Evolutionary conservation across 2,329 filamentous ascomycete genomes (phyloP).

Genomic region (Verticillium albo-atrum): DNA sequence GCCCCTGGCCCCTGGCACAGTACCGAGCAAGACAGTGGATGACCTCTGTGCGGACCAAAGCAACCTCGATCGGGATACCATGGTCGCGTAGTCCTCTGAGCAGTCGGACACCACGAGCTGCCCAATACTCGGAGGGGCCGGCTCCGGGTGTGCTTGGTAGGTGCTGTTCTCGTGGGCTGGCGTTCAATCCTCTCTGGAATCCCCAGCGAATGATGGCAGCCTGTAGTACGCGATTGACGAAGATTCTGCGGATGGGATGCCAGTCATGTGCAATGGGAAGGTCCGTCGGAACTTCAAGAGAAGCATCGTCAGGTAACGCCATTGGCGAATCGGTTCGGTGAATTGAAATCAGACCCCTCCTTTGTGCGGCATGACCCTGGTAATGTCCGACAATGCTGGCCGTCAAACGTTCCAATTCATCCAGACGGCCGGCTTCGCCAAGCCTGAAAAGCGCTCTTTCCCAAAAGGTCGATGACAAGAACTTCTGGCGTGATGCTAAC

Average conservation of each 20-base stretch:
- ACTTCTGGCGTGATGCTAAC: constrained; percentile 3
- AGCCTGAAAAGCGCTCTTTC: constrained; percentile 38
- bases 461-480: constrained; percentile 35
- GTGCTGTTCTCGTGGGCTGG: neutral
- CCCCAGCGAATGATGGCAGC: constrained; percentile 38
- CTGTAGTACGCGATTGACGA: constrained; percentile 31
- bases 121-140: constrained; percentile 20
- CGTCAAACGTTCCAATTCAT: constrained; percentile 39
- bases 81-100: constrained; percentile 27
- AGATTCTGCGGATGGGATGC: constrained; percentile 45
- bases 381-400: constrained; percentile 38
- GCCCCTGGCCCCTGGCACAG: neutral
- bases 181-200: constrained; percentile 31
- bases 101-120: constrained; percentile 31
- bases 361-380: constrained; percentile 15
- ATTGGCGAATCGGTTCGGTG: constrained; percentile 38
- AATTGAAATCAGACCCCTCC: constrained; percentile 32
- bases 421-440: constrained; percentile 35
- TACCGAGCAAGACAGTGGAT: constrained; percentile 3
- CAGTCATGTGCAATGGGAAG: constrained; percentile 32
- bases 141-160: neutral
- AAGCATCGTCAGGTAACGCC: constrained; percentile 16
- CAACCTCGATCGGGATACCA: constrained; percentile 27
- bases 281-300: constrained; percentile 28
- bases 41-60: constrained; percentile 6